These are phyloP conservation scores for Aspergillus amoenus DNA, from an alignment of 2,329 filamentous ascomycete genomes.

Conservation along the genomic window DNA sequence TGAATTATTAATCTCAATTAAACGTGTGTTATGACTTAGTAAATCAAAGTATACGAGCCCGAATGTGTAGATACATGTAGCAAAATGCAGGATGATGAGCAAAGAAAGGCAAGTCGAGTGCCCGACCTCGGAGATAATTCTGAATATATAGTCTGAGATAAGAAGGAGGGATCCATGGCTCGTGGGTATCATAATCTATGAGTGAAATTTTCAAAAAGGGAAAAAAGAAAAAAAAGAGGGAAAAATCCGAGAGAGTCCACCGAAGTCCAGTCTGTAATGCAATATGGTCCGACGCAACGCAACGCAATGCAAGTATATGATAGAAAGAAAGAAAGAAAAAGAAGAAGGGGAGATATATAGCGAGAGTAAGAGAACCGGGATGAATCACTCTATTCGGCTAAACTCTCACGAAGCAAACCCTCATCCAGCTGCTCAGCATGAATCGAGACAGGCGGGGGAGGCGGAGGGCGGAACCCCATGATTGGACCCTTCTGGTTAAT, in stretches of 20 bases:
- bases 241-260: neutral
- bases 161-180: conserved; percentile 6
- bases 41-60: neutral
- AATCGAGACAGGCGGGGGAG: conserved; percentile 57
- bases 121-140: neutral
- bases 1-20: neutral
- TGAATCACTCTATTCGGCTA: conserved; percentile 45
- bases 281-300: neutral
- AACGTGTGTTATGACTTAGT: neutral
- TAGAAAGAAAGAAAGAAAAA: conserved; percentile 2
- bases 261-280: conserved; percentile 1
- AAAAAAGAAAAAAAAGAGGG: conserved; percentile 4
- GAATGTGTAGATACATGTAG: neutral
- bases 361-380: neutral
- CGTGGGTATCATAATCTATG: conserved; percentile 18
- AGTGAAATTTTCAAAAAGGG: neutral
- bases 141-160: conserved; percentile 1
- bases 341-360: neutral
- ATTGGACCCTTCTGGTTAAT: conserved; percentile 78
- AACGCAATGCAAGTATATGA: conserved; percentile 9
- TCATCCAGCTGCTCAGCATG: conserved; percentile 59
- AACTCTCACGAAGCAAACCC: conserved; percentile 60
- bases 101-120: neutral
- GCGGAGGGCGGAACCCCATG: conserved; percentile 64
- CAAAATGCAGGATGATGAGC: neutral